Base-by-base conservation (phyloP, 2,329 filamentous ascomycete species). In the Colletotrichum spaethianum region DNA sequence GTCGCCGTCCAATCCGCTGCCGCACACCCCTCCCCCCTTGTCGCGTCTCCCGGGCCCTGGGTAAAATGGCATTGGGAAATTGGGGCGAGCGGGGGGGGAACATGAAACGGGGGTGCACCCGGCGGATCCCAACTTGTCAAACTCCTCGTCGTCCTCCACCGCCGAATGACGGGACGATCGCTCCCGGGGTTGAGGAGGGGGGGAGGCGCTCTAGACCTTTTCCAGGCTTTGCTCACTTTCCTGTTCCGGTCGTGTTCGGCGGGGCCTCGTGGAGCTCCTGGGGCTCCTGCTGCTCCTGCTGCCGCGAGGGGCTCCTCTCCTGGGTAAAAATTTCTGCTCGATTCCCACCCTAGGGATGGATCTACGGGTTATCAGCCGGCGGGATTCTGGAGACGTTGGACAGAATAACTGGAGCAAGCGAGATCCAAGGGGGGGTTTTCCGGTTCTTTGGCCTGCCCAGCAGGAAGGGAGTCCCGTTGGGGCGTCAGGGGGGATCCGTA, bases 121-220 rank as follows among this genome's bases (percentile, higher is more conserved):
- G 26, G 68, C 63, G 64, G 63, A 42, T 33, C 68, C 48, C 52
- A 61, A 50, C 67, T 56, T 70, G 63, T 71, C 57, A 71, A 68
- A 57, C 40, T 48, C 63, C n/a, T 31, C 26, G 16, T 18, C 26
- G 3, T 23, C 42, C 31, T 48, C 31, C 20, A 50, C 28, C 16
- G 36, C 28, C 20, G 28, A 31, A 46, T 46, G 60, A 63, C 69
- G 65, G 69, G 42, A 72, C 69, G 69, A 72, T 72, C 69, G 69
- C 46, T 68, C 52, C 69, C 69, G 69, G 61, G 64, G n/a, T n/a
- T n/a, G n/a, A n/a, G 40, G 40, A n/a, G 18, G 56, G 64, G 28
- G 4, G 14, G 42, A 28, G 31, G 26, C n/a, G 55, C 46, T 67
- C 64, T 67, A 62, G 56, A 44, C 63, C 63, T 20, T 46, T 61